Evolutionary conservation across 352 stramenopile species (phyloP), one percentile per base, ranked within the genome.

Genomic region (Globisporangium recalcitrans): DNA sequence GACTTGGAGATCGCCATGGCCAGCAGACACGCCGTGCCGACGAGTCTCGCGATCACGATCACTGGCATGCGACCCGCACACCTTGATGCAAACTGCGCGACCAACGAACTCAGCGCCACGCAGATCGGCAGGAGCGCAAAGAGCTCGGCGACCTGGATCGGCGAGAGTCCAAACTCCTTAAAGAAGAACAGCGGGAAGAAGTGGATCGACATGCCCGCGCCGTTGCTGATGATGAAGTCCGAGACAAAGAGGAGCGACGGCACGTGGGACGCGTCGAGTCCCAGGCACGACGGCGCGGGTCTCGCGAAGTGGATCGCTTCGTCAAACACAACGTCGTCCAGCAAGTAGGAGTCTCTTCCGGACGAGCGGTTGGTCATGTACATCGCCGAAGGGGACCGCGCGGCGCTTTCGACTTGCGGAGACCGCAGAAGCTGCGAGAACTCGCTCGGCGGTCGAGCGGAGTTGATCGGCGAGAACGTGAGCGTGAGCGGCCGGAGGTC

Each of bases 191-290:
- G 69, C 34, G 81, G 75, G 58, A 91, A 78, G 32, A 85, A 85
- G 34, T 73, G 78, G 26, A 75, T 67, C 32, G 79, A 76, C 56
- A 93, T 72, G 14, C 83, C 83, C 3, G 71, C 71, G 31, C 72
- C 81, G 51, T 85, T 88, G 70, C 77, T 85, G 58, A 88, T 70
- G 58, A 93, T 67, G 42, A 93, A 90, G 59, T 88, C 80, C 32
- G 80, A 79, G 13, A 68, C 49, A 56, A 91, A 88, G 29, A 93
- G 67, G 31, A 93, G 36, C 34, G 69, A 79, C 4, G 81, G 83
- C 14, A 90, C 78, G 53, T 90, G 75, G 1, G 73, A 67, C 0
- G 67, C 65, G 40, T 76, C 47, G 22, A 86, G 36, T 0, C 73
- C 72, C 8, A 61, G 81, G 42, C 70, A 80, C 7, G 60, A 67